These are phyloP conservation scores for Saposhnikovia divaricata DNA, from an alignment of 129 eudicot genomes.

Conservation along the genomic window DNA sequence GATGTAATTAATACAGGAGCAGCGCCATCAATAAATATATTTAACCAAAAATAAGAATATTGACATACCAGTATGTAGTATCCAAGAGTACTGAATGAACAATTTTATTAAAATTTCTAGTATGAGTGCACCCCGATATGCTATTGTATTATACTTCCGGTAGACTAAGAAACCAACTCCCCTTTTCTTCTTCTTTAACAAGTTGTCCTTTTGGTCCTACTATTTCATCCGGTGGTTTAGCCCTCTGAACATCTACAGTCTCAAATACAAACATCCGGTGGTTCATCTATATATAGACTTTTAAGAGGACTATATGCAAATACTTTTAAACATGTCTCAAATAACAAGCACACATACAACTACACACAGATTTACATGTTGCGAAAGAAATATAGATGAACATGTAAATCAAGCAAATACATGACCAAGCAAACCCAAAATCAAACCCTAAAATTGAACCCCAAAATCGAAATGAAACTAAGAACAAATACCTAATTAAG, in stretches of 20 bases:
- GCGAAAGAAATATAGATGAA: too few species aligned
- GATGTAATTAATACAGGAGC: not conserved
- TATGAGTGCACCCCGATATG: conserved; percentile 70
- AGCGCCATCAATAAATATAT: not conserved
- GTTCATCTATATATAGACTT: too few species aligned
- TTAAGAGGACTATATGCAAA: too few species aligned
- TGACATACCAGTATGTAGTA: conserved; percentile 7
- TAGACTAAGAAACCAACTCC: conserved; percentile 55
- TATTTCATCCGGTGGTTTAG: conserved; percentile 22
- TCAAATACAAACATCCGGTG: too few species aligned
- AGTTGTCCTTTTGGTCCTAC: conserved; percentile 42
- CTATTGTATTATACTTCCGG: conserved; percentile 65
- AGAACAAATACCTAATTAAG: too few species aligned
- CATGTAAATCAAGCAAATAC: too few species aligned
- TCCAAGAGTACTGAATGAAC: not conserved
- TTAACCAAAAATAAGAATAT: not conserved
- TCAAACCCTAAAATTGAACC: too few species aligned
- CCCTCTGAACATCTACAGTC: conserved; percentile 10
- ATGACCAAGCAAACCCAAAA: too few species aligned
- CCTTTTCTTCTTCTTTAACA: conserved; percentile 83
- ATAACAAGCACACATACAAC: too few species aligned
- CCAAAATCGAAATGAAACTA: too few species aligned
- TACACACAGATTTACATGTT: too few species aligned
- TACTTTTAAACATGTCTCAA: too few species aligned
- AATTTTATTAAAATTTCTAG: conserved; percentile 14